Evolutionary conservation across 495 filamentous ascomycete genomes (phyloP).

Genomic region (Podospora pseudopauciseta): DNA sequence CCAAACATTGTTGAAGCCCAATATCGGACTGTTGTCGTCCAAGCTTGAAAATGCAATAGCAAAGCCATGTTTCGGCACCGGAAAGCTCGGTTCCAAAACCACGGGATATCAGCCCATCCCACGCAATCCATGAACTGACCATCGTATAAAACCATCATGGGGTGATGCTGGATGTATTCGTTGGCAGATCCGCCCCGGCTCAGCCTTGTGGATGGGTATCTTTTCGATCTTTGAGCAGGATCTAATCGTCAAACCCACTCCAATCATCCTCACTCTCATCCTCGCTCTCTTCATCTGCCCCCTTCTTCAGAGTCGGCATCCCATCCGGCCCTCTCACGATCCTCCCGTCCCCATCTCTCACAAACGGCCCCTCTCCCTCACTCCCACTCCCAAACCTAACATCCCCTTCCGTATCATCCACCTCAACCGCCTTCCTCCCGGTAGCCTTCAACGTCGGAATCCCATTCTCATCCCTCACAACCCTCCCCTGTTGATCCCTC

Average conservation of each 20-base stretch:
- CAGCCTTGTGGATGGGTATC: not conserved
- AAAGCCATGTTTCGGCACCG: not conserved
- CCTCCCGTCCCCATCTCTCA: slow-evolving; percentile 28
- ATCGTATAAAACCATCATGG: not conserved
- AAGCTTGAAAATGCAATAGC: not conserved
- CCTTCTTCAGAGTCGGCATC: slow-evolving; percentile 37
- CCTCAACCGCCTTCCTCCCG: slow-evolving; percentile 20
- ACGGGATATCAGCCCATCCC: not conserved
- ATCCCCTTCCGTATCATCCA: slow-evolving; percentile 26
- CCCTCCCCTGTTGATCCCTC: slow-evolving; percentile 36
- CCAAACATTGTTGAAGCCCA: not conserved
- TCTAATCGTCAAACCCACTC: slow-evolving; percentile 48
- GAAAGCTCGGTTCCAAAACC: not conserved
- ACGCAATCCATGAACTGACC: not conserved
- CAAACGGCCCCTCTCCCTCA: slow-evolving; percentile 29
- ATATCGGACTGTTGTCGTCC: not conserved
- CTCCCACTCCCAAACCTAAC: slow-evolving; percentile 16
- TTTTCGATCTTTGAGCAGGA: not conserved
- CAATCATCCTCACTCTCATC: slow-evolving; percentile 40
- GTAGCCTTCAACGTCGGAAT: slow-evolving; percentile 41
- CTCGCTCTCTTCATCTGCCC: slow-evolving; percentile 18
- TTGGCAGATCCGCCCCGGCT: not conserved
- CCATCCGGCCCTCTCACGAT: slow-evolving; percentile 36
- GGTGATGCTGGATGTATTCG: not conserved
- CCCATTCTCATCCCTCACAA: slow-evolving; percentile 36